Conservation (phyloP, 768 basidiomycete species). For the Tephrocybe sp. region DNA sequence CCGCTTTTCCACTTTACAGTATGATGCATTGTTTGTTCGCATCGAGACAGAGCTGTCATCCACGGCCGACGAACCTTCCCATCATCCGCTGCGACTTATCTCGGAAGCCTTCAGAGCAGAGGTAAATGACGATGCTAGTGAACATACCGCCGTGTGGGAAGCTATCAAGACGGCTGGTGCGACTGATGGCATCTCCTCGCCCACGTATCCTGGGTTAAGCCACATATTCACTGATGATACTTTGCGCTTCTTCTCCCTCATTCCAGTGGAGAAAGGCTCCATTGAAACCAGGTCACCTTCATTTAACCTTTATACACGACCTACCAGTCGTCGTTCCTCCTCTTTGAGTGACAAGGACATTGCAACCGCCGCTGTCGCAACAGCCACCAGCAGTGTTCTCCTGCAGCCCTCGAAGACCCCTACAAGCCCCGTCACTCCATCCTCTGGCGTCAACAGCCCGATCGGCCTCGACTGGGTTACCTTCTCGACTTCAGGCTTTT, state of each 20-base stretch:
- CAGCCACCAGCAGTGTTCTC: conserved; percentile 17
- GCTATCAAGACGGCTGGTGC: conserved; percentile 45
- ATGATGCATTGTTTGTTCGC: conserved; percentile 67
- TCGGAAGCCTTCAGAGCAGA: conserved; percentile 58
- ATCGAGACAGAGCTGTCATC: conserved; percentile 54
- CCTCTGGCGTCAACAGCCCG: conserved; percentile 18
- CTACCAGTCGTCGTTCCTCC: conserved; percentile 31
- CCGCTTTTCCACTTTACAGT: conserved; percentile 64
- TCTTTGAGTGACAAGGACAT: conserved; percentile 26
- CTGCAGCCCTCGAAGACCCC: conserved; percentile 28
- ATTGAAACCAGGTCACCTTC: conserved; percentile 31
- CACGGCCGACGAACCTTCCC: conserved; percentile 34
- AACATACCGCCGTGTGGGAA: conserved; percentile 51
- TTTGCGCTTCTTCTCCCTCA: conserved; percentile 48
- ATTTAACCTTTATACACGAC: conserved; percentile 29
- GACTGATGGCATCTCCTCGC: conserved; percentile 32
- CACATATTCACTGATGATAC: conserved; percentile 73
- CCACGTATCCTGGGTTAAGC: conserved; percentile 37
- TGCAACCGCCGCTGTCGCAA: conserved; percentile 12
- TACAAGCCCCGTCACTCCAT: conserved; percentile 26
- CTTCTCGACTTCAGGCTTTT: conserved; percentile 68
- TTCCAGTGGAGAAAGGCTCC: conserved; percentile 42
- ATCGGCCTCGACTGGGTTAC: conserved; percentile 60
- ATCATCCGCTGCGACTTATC: conserved; percentile 60
- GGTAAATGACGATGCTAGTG: conserved; percentile 28